A percentile compares a stretch with the other conserved stretches of the same genome.
phyloP scores from a whole-genome alignment of 2,329 filamentous ascomycete genomes.

The Penicillium crustosum region DNA sequence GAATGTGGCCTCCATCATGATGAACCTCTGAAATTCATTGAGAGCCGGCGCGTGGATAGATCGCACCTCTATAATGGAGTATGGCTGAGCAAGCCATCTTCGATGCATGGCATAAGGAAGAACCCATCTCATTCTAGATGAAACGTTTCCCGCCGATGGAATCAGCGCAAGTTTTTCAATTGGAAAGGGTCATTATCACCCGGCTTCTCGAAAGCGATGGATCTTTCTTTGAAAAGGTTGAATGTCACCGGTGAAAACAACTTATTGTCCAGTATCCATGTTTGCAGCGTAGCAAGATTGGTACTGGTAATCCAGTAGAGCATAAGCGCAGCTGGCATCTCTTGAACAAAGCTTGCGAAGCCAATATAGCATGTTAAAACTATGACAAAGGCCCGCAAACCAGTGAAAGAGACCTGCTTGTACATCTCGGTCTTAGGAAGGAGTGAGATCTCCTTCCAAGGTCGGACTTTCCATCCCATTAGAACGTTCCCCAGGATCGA shows the following conservation, averaged over 20 bases:
- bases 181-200: slow-evolving; percentile 15
- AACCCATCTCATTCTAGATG: background rate
- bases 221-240: slow-evolving; percentile 32
- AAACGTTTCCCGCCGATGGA: background rate
- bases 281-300: slow-evolving; percentile 44
- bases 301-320: slow-evolving; percentile 53
- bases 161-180: slow-evolving; percentile 17
- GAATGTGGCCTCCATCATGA: background rate
- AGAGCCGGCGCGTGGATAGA: background rate
- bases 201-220: slow-evolving; percentile 29
- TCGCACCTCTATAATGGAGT: background rate
- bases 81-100: background rate
- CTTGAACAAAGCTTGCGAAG: slow-evolving; percentile 27
- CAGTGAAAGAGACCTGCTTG: slow-evolving; percentile 23
- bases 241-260: slow-evolving; percentile 39
- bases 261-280: slow-evolving; percentile 39
- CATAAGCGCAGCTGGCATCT: slow-evolving; percentile 48
- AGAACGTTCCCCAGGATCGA: slow-evolving; percentile 52
- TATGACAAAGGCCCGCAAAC: slow-evolving; percentile 35
- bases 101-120: background rate
- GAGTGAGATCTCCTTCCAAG: slow-evolving; percentile 25
- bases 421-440: slow-evolving; percentile 30
- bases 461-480: slow-evolving; percentile 29
- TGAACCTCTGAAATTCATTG: background rate
- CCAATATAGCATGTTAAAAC: slow-evolving; percentile 44